Base-by-base conservation (phyloP, 1,139 yeast species). In the Yamadazyma pseudoaaseri region DNA sequence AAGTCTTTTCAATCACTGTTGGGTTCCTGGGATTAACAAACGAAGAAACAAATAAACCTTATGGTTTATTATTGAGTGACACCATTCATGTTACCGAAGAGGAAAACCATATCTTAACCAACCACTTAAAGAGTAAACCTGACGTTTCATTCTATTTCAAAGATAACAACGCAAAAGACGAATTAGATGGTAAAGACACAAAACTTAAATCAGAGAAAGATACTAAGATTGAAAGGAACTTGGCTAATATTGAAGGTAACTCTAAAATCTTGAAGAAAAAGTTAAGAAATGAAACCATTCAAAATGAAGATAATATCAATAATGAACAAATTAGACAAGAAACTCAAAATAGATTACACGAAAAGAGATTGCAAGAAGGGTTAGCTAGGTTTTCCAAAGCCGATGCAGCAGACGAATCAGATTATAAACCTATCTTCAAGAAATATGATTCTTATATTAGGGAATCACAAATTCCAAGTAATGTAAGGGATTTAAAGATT, bases 391-490 rank as follows among this genome's bases (percentile, higher is more conserved):
- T 81, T 47, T 80, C 84, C 39, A 80, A 83, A 31, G 84, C 84
- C 9, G 92, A 79, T 58, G 87, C 87, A 3, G 70, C 76, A 14
- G 84, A 76, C 48, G 69, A 76, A 2, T 73, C 74, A 31, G 94
- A 81, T 32, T 72, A 73, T 42, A 81, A 79, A 45, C 86, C 85
- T 7, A 84, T 81, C 20, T 87, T 92, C 68, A 87, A 86, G 53
- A 84, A 86, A 56, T 92, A 86, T 59, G 98, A 92, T 64, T 89
- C 97, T 0, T 92, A 92, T 60, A 81, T 90, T 30, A 75, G 97
- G 49, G 98, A 92, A 54, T 73, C 90, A 5, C 97, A 92, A 65
- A 79, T 92, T 43, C 98, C 98, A 23, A 65, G 69, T 27, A 76
- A 79, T 48, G 95, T 89, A 12, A 77, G 82, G 49, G 97, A 90